These are phyloP conservation scores for Leccinum aurantiacum DNA, from an alignment of 768 basidiomycete genomes.

Conservation along the genomic window DNA sequence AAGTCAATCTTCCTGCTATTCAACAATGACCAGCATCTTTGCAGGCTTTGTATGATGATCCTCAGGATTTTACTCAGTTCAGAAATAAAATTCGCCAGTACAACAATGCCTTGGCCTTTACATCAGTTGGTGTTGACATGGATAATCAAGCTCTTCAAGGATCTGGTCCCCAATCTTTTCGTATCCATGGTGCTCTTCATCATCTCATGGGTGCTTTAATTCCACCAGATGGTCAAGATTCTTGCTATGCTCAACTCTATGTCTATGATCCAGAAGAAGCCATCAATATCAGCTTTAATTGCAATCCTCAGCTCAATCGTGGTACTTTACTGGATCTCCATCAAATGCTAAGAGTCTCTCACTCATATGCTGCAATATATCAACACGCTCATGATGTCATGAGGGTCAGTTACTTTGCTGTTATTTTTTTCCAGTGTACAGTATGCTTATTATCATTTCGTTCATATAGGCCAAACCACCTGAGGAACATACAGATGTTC, in stretches of 20 bases:
- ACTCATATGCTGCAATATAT: too few species aligned
- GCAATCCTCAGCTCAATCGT: not conserved
- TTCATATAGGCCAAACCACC: not conserved
- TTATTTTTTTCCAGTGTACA: not conserved
- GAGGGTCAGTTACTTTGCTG: not conserved
- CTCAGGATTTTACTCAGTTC: not conserved
- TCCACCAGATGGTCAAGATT: not conserved
- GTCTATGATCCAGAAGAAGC: not conserved
- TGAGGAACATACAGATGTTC: not conserved
- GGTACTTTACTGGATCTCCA: too few species aligned
- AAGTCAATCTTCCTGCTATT: not conserved
- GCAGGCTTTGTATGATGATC: not conserved
- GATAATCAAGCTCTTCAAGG: not conserved
- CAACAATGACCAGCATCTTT: not conserved
- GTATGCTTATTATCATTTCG: not conserved
- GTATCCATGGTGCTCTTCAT: not conserved
- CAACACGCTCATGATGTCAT: too few species aligned
- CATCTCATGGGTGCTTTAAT: not conserved
- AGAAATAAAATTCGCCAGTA: not conserved
- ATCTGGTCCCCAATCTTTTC: not conserved
- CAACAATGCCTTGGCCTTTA: conserved; percentile 5
- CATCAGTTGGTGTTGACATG: conserved; percentile 3
- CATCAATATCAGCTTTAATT: not conserved
- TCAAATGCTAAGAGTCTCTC: too few species aligned
- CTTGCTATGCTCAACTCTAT: not conserved